Evolutionary conservation across 495 filamentous ascomycete genomes (phyloP), one percentile per base, ranked within the genome.

Genomic region (Aspergillus sclerotiicarbonarius): DNA sequence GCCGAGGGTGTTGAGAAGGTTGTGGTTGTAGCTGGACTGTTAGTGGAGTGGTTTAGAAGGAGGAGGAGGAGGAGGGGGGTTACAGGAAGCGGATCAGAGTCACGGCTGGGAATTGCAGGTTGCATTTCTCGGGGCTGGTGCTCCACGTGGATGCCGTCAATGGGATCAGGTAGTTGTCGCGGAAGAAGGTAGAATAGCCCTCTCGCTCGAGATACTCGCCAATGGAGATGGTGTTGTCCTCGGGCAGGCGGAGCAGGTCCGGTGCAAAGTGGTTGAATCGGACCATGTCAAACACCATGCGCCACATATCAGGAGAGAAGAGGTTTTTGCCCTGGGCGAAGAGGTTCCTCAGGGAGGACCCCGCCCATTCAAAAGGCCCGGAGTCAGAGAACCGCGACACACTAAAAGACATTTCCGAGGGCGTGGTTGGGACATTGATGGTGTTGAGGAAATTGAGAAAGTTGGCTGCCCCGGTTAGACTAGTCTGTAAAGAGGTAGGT

Each of bases 141-240:
- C 54, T 56, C 54, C 54, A 56, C 18, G 48, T 56, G 9, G 54
- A 44, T 6, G 54, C 54, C 8, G 44, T 56, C 54, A 56, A 35
- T 19, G 54, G 54, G 8, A 56, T 49, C 2, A 56, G 44, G 31
- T 56, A 56, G 20, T 39, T 49, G 16, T 48, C 43, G 29, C 30
- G 21, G 54, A 56, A 56, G 18, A 10, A 20, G 6, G 10, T 12
- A 3, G 54, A 56, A 44, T 56, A 56, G 2, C 30, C 12, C 31
- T 49, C 31, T 12, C 19, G 2, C 6, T 56, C 44, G 43, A 56
- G 54, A 25, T 56, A 56, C 32, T 56, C 43, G 10, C 54, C 43
- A 25, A 56, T 39, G 6, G 44, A 49, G 16, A 56, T n/a, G 6
- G 21, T 37, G 44, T 35, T 50, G 30, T 37, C 20, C n/a, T 5